Conservation (phyloP, 1,284 basidiomycete species). For the Cutaneotrichosporon arboriforme region DNA sequence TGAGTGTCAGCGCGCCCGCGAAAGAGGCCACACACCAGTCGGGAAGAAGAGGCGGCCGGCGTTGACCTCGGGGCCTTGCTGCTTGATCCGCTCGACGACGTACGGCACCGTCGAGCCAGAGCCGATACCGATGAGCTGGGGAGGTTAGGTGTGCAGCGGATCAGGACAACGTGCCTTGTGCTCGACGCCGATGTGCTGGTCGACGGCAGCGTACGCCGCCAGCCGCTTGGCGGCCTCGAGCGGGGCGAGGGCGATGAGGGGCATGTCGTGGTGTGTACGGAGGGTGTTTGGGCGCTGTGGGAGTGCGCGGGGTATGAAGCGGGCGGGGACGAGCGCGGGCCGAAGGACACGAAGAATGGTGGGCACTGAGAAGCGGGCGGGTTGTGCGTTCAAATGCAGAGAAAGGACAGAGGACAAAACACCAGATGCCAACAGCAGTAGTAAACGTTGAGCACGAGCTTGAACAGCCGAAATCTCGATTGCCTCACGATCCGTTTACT, state of each 20-base stretch:
- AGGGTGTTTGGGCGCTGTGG: constrained; percentile 7
- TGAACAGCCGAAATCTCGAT: no score
- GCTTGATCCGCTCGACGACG: constrained; percentile 88
- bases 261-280: constrained; percentile 7
- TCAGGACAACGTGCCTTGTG: constrained; percentile 61
- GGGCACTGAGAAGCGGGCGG: no score
- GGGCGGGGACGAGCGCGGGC: neutral
- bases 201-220: constrained; percentile 91
- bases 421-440: no score
- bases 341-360: no score
- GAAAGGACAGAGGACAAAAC: no score
- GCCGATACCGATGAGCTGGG: constrained; percentile 80
- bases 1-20: constrained; percentile 31
- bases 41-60: constrained; percentile 79
- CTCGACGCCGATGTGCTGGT: constrained; percentile 74
- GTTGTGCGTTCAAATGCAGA: no score
- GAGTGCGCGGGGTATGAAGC: neutral
- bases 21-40: constrained; percentile 57
- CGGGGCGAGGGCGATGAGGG: constrained; percentile 4
- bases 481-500: no score
- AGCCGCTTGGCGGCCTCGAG: constrained; percentile 78
- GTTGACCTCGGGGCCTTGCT: constrained; percentile 75
- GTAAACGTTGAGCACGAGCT: no score
- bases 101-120: constrained; percentile 96
- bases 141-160: neutral